Conservation (phyloP, 1,284 basidiomycete species). For the Microbotryomycetes sp. region DNA sequence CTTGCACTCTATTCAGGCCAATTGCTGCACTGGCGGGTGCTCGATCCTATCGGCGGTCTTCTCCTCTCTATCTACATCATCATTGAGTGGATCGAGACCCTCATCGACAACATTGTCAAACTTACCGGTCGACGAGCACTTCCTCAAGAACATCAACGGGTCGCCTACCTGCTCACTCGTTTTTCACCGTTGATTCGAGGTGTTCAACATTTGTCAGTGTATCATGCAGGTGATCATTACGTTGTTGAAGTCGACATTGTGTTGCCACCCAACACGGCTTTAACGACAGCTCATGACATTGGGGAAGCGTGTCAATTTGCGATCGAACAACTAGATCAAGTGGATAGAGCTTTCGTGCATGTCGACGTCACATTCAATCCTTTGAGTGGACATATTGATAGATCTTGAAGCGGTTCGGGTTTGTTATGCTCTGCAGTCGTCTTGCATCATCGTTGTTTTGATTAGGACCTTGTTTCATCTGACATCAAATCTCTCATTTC, state of each 20-base stretch:
- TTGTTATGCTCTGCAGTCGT: too few species aligned
- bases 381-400: slow-evolving; percentile 7
- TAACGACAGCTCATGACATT: slow-evolving; percentile 47
- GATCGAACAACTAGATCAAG: slow-evolving; percentile 43
- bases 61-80: slow-evolving; percentile 47
- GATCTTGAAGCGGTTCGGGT: slow-evolving; percentile 1
- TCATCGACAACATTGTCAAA: slow-evolving; percentile 47
- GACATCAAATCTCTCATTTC: too few species aligned
- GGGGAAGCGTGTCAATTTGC: slow-evolving; percentile 39
- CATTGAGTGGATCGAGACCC: slow-evolving; percentile 44
- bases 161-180: slow-evolving; percentile 48
- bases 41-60: slow-evolving; percentile 49
- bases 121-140: slow-evolving; percentile 37
- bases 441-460: too few species aligned
- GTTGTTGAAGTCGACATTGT: slow-evolving; percentile 47
- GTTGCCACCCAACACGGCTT: slow-evolving; percentile 43
- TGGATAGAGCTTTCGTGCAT: slow-evolving; percentile 47
- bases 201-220: slow-evolving; percentile 37
- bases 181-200: slow-evolving; percentile 38
- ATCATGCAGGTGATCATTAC: slow-evolving; percentile 38
- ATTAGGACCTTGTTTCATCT: too few species aligned
- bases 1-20: slow-evolving; percentile 39
- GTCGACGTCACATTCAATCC: slow-evolving; percentile 13
- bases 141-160: slow-evolving; percentile 39
- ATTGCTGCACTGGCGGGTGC: slow-evolving; percentile 39